These are phyloP conservation scores for Picochlorum costavermella DNA, from an alignment of 139 green algal genomes.

Conservation along the genomic window DNA sequence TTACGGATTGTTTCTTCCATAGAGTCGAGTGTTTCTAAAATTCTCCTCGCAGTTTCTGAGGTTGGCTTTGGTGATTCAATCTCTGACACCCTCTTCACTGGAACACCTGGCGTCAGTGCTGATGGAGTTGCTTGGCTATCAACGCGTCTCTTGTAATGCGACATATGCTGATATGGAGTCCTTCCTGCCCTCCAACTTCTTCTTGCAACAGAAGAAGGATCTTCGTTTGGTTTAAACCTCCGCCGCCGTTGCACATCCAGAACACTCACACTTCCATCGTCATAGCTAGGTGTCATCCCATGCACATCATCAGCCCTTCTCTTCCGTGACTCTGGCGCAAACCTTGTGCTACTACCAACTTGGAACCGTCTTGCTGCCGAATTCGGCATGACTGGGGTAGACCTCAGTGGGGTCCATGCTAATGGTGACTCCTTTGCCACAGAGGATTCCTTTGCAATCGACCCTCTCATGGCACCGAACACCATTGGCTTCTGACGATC, in stretches of 20 bases:
- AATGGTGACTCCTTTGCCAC: no score
- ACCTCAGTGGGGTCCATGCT: no score
- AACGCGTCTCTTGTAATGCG: constrained; percentile 6
- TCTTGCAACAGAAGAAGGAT: constrained; percentile 1
- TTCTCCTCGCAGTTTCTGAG: constrained; percentile 32
- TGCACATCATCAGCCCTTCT: constrained; percentile 14
- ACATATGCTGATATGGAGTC: constrained; percentile 20
- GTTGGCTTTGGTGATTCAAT: constrained; percentile 10
- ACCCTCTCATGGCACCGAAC: no score
- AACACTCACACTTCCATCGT: constrained; percentile 23
- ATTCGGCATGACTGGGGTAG: no score
- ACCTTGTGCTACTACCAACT: no score
- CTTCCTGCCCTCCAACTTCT: constrained; percentile 24
- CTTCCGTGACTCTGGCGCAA: constrained; percentile 8
- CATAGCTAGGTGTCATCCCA: not conserved
- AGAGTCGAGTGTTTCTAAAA: constrained; percentile 28
- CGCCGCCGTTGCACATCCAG: constrained; percentile 26
- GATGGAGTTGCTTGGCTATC: not conserved
- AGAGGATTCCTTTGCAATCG: no score
- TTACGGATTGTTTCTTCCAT: constrained; percentile 19
- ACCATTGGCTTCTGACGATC: no score
- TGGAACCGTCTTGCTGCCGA: no score
- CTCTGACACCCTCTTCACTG: no score
- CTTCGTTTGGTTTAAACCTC: constrained; percentile 6
- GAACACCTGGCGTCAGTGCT: not conserved